Base-by-base conservation (phyloP, 2,329 filamentous ascomycete species). In the Aspergillus hiratsukae region DNA sequence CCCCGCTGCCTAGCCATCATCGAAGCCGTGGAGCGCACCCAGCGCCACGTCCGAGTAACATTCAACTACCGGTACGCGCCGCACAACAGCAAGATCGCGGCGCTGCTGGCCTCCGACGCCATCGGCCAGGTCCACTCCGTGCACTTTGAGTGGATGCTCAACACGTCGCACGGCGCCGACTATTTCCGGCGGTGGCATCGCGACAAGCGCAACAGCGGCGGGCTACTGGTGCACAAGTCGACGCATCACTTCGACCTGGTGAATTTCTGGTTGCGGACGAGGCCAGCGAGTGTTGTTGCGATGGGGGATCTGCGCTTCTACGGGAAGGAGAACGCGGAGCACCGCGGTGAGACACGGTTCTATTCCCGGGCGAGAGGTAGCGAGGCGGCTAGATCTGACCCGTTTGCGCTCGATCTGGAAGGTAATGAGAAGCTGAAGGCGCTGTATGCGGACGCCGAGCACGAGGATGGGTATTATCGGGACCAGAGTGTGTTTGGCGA, bases 1-100 rank as follows among this genome's bases (percentile, higher is more conserved):
- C 74, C 78, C 1, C 78, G 82, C 2, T 84, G 82, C 68, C 74
- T 70, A 6, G 74, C 78, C 51, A 86, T 86, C 56, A 77, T 85
- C 59, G 75, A 78, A 59, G 80, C 81, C 11, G 82, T 83, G 17
- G 75, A 80, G 51, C 72, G 77, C 19, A 83, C 80, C 0, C 74
- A 75, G 2, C 69, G 71, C 11, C 75, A 77, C 41, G 76, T 86
- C 3, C 77, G 83, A 17, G 83, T 86, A 0, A 82, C 81, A 0
- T 86, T 86, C 75, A 86, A 87, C 71, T 86, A 86, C 70, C 80
- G 83, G 23, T 86, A 86, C 64, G 83, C 83, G 41, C 83, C 83
- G n/a, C 84, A 86, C 70, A 84, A 86, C 69, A 86, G 83, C 14
- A 83, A 81, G 58, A 76, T 86, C 1, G 80, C 77, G 58, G 79